Base-by-base conservation (phyloP, 2,329 filamentous ascomycete genomes). In the Aspergillus calidoustus region DNA sequence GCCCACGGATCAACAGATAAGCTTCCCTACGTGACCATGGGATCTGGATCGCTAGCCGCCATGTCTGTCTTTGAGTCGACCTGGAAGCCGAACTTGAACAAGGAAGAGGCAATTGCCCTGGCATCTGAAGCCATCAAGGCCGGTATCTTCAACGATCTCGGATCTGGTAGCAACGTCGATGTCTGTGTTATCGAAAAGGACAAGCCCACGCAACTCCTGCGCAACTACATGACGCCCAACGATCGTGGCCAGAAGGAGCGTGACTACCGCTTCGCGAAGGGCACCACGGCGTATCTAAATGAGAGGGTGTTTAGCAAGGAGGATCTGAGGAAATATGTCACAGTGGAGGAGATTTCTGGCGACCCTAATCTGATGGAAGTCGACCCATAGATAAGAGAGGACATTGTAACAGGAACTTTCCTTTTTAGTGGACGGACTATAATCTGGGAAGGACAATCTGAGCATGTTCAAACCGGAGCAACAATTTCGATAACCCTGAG, bases 1-100 rank as follows among this genome's bases (percentile, higher is more conserved):
- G 95, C 95, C 63, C 96, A 99, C 84, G 95, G 96, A 68, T 95
- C 91, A 73, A 99, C 95, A 64, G 95, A 99, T 83, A 99, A 98
- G 84, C 89, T 99, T 53, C 95, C 95, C 54, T 99, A 99, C 79
- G 96, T 99, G 69, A 99, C 96, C 68, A 99, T 99, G 95, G 95
- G 95, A 58, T 96, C 91, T 25, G 95, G 95, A 67, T 97, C 92
- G 52, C 84, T 99, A 69, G 95, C 95, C 30, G 95, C 95, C 76
- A 99, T 99, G 95, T 92, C 91, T 34, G 91, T 99, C 55, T 99
- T 99, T 75, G 95, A 99, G 84, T 96, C 93, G 54, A 89, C 90
- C 80, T 99, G 96, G 96, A 92, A 93, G 85, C 82, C 87, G 7
- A 81, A 88, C 64, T 79, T 97, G 76, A 90, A 86, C 66, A 84